These are phyloP conservation scores for Macrolepiota fuliginosa DNA, from an alignment of 768 basidiomycete genomes.

Conservation along the genomic window DNA sequence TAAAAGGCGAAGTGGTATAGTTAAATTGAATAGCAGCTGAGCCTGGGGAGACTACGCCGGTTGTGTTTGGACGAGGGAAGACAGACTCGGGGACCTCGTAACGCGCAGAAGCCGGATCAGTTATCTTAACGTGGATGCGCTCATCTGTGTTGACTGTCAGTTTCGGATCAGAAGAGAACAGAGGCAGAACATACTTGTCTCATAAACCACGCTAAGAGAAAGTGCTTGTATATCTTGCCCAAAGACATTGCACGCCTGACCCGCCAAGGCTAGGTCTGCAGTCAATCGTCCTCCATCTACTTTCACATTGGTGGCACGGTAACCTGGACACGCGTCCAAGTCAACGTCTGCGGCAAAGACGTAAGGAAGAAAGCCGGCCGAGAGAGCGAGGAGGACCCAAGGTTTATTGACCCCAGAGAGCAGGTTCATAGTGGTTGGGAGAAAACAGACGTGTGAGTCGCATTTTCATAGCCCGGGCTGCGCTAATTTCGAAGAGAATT, in stretches of 20 bases:
- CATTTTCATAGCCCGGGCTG: background rate
- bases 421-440: constrained; percentile 2
- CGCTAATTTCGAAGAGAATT: background rate
- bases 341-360: constrained; percentile 21
- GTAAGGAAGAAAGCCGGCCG: background rate
- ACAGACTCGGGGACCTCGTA: constrained; percentile 67
- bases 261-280: constrained; percentile 49
- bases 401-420: background rate
- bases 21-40: constrained; percentile 54
- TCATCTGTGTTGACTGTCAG: constrained; percentile 31
- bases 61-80: constrained; percentile 48
- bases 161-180: background rate
- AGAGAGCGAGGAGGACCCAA: constrained; percentile 7
- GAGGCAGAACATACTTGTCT: constrained; percentile 40
- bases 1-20: constrained; percentile 59
- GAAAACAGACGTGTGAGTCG: background rate
- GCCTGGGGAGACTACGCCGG: constrained; percentile 23
- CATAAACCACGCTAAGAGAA: constrained; percentile 51
- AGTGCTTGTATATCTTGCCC: constrained; percentile 51
- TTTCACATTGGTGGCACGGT: constrained; percentile 48
- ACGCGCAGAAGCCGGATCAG: constrained; percentile 44
- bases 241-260: constrained; percentile 55
- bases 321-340: constrained; percentile 62
- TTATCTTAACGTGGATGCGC: constrained; percentile 65
- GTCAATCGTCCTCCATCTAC: constrained; percentile 37